Evolutionary conservation across 805 yeast genomes (phyloP).

Genomic region (Starmerella apicola): DNA sequence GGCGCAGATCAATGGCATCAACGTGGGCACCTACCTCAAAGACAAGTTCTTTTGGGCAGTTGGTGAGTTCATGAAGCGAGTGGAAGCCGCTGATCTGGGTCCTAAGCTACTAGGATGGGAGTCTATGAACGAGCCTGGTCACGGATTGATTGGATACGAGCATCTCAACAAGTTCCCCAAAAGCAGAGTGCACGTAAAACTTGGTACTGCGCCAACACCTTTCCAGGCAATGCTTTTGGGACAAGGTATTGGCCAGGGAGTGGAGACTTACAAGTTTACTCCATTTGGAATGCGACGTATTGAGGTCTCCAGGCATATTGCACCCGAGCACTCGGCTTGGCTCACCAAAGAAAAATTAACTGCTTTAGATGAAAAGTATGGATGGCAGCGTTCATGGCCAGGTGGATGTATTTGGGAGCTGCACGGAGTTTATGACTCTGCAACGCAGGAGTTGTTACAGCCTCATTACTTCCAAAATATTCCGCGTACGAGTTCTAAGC

Average conservation of each 20-base stretch:
- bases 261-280: slow-evolving; percentile 60
- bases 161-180: slow-evolving; percentile 32
- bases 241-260: slow-evolving; percentile 56
- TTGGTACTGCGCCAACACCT: slow-evolving; percentile 76
- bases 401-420: slow-evolving; percentile 75
- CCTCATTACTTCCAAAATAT: slow-evolving; percentile 40
- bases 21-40: slow-evolving; percentile 70
- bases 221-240: slow-evolving; percentile 65
- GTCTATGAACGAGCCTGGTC: slow-evolving; percentile 72
- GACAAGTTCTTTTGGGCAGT: slow-evolving; percentile 46
- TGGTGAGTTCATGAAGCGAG: slow-evolving; percentile 34
- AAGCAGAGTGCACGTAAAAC: slow-evolving; percentile 37
- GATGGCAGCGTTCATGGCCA: slow-evolving; percentile 68
- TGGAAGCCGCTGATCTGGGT: slow-evolving; percentile 28
- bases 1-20: slow-evolving; percentile 52
- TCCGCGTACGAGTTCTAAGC: not conserved
- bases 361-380: slow-evolving; percentile 46
- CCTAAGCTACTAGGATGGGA: slow-evolving; percentile 60
- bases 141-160: slow-evolving; percentile 55
- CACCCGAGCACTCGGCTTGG: slow-evolving; percentile 64
- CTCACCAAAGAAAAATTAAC: slow-evolving; percentile 34
- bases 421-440: slow-evolving; percentile 61
- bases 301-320: slow-evolving; percentile 41
- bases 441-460: slow-evolving; percentile 26
- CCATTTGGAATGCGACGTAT: slow-evolving; percentile 60